phyloP scores from a whole-genome alignment of 176 grass and related monocot genomes.

The Oryza coarctata region DNA sequence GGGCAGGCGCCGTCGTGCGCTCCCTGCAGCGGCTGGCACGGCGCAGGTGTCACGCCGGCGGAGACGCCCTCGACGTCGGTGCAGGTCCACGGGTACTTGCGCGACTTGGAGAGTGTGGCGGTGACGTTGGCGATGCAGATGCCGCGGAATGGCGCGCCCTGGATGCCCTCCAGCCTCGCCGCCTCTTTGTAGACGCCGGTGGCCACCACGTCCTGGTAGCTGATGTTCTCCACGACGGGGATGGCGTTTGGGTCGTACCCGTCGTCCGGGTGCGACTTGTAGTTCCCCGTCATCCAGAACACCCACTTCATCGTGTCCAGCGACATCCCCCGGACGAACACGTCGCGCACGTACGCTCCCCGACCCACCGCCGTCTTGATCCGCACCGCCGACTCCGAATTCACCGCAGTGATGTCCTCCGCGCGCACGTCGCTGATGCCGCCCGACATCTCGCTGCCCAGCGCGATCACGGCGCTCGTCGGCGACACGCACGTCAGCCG shows the following conservation, averaged over 20 bases:
- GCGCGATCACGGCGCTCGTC: conserved; percentile 79
- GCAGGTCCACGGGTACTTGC: conserved; percentile 73
- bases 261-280: conserved; percentile 81
- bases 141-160: conserved; percentile 52
- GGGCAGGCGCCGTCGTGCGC: conserved; percentile 42
- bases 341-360: conserved; percentile 65
- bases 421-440: conserved; percentile 84
- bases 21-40: conserved; percentile 54
- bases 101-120: conserved; percentile 46
- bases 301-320: conserved; percentile 74
- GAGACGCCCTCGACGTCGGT: conserved; percentile 69
- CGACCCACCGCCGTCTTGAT: conserved; percentile 84
- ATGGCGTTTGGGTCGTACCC: conserved; percentile 65
- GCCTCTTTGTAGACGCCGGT: conserved; percentile 51
- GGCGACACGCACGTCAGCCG: conserved; percentile 83
- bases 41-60: conserved; percentile 48
- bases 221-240: conserved; percentile 68
- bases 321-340: conserved; percentile 66
- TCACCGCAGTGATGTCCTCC: conserved; percentile 75
- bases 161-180: conserved; percentile 74
- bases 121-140: conserved; percentile 91
- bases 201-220: conserved; percentile 88
- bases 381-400: conserved; percentile 81
- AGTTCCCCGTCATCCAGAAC: conserved; percentile 94
- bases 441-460: conserved; percentile 98